Evolutionary conservation across 2,329 filamentous ascomycete species (phyloP), one percentile per base, ranked within the genome.

Genomic region (Penicillium sp.): DNA sequence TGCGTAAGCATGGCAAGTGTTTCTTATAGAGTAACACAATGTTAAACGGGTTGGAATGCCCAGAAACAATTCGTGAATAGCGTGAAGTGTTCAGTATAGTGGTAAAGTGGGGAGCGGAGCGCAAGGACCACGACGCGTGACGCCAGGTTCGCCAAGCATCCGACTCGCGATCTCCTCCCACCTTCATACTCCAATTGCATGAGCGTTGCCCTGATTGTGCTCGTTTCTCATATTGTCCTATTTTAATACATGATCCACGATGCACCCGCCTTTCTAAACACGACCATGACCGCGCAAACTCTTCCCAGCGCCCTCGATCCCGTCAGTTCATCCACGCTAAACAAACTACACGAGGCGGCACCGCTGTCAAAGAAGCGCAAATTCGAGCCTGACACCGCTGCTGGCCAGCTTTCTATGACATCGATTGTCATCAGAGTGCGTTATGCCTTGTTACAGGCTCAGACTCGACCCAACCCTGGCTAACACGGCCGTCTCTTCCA

Each of bases 221-320:
- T 49, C 20, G 1, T 44, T 38, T 27, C 14, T 35, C 9, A 13
- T 7, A 6, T 25, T 40, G 3, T 4, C 9, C 30, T 33, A 9
- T 16, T 50, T 25, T 5, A 5, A 25, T 44, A 5, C 42, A 9
- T 39, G 30, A 38, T 46, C 35, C 55, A 65, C 30, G 44, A 68
- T 68, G 65, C 53, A 25, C 51, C 57, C 51, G 39, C 43, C 51
- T 50, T 57, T 46, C 44, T 61, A 58, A 49, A 64, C 60, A 58
- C 60, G 61, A 68, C 58, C 61, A 74, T 74, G 72, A 66, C 70
- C 60, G 69, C 70, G 58, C 64, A 62, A 55, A 58, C 54, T 53
- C 58, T 56, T 49, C 54, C 63, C 50, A 62, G 57, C 56, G 60
- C 65, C 46, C 64, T 72, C 48, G 65, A 72, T 62, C 61, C 69